phyloP scores from a whole-genome alignment of 2,329 filamentous ascomycete species.

The Colletotrichum truncatum region DNA sequence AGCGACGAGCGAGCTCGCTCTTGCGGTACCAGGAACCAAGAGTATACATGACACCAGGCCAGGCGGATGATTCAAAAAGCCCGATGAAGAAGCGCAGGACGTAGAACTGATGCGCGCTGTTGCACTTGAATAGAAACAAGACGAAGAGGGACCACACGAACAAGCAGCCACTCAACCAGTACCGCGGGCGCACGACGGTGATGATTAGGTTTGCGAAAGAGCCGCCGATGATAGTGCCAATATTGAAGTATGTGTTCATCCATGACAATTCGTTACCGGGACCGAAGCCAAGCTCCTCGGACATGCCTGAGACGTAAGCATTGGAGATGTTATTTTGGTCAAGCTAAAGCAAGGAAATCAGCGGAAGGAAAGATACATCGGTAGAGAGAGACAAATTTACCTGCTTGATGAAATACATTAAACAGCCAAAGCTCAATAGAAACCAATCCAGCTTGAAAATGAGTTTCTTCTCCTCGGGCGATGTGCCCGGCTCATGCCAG shows the following conservation, averaged over 20 bases:
- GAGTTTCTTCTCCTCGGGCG: conserved; percentile 51
- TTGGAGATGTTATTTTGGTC: conserved; percentile 57
- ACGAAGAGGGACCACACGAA: conserved; percentile 49
- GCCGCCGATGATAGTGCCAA: conserved; percentile 56
- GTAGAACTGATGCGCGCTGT: conserved; percentile 49
- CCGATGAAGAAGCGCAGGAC: conserved; percentile 64
- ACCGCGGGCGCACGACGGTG: conserved; percentile 51
- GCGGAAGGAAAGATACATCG: no score
- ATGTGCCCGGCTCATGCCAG: conserved; percentile 53
- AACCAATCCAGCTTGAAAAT: conserved; percentile 61
- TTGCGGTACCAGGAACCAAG: conserved; percentile 69
- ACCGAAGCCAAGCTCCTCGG: conserved; percentile 54
- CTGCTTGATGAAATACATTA: conserved; percentile 57
- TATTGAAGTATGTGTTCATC: conserved; percentile 56
- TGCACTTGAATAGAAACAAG: conserved; percentile 49
- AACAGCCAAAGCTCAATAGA: conserved; percentile 49
- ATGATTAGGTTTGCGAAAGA: conserved; percentile 54
- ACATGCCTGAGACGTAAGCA: conserved; percentile 58
- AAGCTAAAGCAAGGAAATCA: conserved; percentile 36
- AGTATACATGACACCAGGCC: conserved; percentile 62
- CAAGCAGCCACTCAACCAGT: conserved; percentile 49
- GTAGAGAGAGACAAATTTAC: neutral
- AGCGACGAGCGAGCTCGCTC: conserved; percentile 64
- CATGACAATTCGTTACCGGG: conserved; percentile 51
- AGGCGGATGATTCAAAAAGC: conserved; percentile 63